These are phyloP conservation scores for Rhodotorula kratochvilovae DNA, from an alignment of 768 basidiomycete genomes.

Conservation along the genomic window DNA sequence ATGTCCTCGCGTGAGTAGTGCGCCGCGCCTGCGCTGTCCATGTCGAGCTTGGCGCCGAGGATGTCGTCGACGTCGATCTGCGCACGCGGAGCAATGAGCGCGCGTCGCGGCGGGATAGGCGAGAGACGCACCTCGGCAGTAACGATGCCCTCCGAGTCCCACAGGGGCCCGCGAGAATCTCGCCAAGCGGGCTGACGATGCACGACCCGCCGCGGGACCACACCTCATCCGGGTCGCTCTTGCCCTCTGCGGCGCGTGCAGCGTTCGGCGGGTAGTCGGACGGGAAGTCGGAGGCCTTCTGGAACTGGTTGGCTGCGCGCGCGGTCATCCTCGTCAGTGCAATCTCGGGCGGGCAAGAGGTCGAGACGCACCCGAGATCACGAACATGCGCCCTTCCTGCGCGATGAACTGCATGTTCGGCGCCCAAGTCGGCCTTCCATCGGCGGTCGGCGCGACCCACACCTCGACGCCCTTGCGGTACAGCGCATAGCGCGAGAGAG, in stretches of 20 bases:
- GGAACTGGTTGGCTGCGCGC: constrained; percentile 54
- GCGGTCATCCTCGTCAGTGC: background rate
- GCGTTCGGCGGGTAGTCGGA: constrained; percentile 16
- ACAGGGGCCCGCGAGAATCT: constrained; percentile 61
- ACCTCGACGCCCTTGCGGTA: constrained; percentile 40
- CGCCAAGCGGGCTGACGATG: constrained; percentile 60
- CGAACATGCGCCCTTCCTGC: constrained; percentile 64
- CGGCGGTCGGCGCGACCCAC: constrained; percentile 59
- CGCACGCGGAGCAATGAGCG: no score
- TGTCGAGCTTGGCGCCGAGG: constrained; percentile 59
- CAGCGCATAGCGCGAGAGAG: constrained; percentile 46
- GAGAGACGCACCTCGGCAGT: constrained; percentile 44
- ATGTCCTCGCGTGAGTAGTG: constrained; percentile 57
- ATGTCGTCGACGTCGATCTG: constrained; percentile 61
- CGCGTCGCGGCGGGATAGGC: no score
- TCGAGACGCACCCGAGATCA: constrained; percentile 51
- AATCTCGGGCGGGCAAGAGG: background rate
- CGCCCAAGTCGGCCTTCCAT: constrained; percentile 58
- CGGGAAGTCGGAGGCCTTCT: constrained; percentile 50
- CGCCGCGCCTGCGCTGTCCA: constrained; percentile 55
- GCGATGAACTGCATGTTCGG: constrained; percentile 62
- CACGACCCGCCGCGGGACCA: constrained; percentile 63
- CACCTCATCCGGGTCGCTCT: constrained; percentile 51
- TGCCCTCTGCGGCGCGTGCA: constrained; percentile 49
- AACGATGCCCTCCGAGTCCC: constrained; percentile 55